phyloP scores from a whole-genome alignment of 2,329 filamentous ascomycete species.

The Aspergillus pseudotamarii region DNA sequence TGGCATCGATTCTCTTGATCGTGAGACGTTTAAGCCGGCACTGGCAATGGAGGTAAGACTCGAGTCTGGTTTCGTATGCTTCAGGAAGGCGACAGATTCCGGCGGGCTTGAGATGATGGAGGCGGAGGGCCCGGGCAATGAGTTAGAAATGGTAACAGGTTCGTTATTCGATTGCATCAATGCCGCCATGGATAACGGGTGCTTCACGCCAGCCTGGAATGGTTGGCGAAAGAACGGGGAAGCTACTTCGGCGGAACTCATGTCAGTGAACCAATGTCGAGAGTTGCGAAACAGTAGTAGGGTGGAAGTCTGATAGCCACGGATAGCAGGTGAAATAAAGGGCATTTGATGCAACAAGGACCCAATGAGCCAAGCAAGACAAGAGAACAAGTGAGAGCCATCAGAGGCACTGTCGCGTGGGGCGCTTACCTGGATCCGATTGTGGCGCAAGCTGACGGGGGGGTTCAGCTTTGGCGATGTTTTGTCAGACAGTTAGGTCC shows the following conservation, averaged over 20 bases:
- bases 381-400: conserved; percentile 9
- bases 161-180: conserved; percentile 47
- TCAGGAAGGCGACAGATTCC: conserved; percentile 38
- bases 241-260: conserved; percentile 37
- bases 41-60: conserved; percentile 46
- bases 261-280: conserved; percentile 32
- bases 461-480: conserved; percentile 39
- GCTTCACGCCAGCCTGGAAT: conserved; percentile 34
- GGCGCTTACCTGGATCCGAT: conserved; percentile 43
- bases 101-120: conserved; percentile 33
- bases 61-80: conserved; percentile 40
- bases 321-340: conserved; percentile 6
- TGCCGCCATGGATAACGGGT: conserved; percentile 45
- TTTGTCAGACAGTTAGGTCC: conserved; percentile 21
- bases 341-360: conserved; percentile 10
- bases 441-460: conserved; percentile 49
- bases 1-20: conserved; percentile 38
- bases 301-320: background rate
- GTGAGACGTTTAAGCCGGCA: conserved; percentile 46
- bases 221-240: conserved; percentile 33
- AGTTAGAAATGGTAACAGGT: conserved; percentile 41
- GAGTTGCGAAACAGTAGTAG: background rate
- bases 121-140: conserved; percentile 33
- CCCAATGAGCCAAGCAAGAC: conserved; percentile 8
- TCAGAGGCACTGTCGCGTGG: conserved; percentile 34